phyloP scores from a whole-genome alignment of 495 filamentous ascomycete species.

The Penicillium psychrofluorescens region DNA sequence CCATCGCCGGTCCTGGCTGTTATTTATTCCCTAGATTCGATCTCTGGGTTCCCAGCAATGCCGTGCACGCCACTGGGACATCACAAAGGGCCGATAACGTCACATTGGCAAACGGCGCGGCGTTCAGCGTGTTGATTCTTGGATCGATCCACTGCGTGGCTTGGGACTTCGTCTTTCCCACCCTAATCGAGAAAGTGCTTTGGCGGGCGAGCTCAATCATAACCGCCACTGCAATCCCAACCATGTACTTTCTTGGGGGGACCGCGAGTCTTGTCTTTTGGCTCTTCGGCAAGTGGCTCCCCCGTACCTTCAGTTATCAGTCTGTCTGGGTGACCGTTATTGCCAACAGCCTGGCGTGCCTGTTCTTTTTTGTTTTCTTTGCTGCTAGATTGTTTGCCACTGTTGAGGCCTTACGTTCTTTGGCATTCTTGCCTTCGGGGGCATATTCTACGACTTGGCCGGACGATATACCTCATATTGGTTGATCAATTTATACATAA shows the following conservation, averaged over 20 bases:
- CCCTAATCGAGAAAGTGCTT: background rate
- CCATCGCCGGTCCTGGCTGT: no score
- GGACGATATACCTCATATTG: background rate
- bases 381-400: background rate
- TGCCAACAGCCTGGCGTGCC: no score
- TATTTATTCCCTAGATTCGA: no score
- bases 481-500: no score
- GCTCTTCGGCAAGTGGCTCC: no score
- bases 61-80: no score
- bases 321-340: no score
- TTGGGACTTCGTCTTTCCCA: slow-evolving; percentile 1
- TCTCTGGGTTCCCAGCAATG: no score
- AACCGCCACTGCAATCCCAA: background rate
- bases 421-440: background rate
- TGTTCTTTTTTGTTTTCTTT: background rate
- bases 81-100: no score
- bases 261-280: no score
- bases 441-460: background rate
- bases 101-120: no score
- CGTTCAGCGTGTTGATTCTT: background rate
- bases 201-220: background rate
- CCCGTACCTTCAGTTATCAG: no score
- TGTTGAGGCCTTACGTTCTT: background rate
- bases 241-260: background rate
- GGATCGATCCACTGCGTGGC: background rate